Evolutionary conservation across 345 rosid species (phyloP), one percentile per base, ranked within the genome.

Genomic region (Syzygium aromaticum): DNA sequence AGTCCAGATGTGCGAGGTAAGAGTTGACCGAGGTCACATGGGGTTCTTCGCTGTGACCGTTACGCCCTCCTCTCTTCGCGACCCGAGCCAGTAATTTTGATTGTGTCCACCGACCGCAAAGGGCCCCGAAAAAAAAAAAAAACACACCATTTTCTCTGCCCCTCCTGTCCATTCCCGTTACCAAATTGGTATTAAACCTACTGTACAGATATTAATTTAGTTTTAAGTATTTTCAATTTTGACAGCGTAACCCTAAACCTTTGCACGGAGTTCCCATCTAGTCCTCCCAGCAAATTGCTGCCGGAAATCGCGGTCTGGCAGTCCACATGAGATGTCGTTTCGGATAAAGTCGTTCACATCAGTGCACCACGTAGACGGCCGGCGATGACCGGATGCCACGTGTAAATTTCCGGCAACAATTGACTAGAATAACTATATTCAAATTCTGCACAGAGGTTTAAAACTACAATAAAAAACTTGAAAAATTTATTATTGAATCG

Each of bases 261-360:
- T n/a, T 61, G 33, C 3, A 1, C 8, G n/a, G 14, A 61, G 33
- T 61, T 61, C 38, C 38, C n/a, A 61, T n/a, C 19, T n/a, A 61
- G 9, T 61, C 17, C 33, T 61, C 73, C 38, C 15, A 1, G 38
- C 19, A 8, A 61, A 61, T n/a, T n/a, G 33, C 33, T 2, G 0
- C 2, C 3, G 8, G 17, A 61, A 59, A 59, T 27, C 3, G 9
- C 9, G 0, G 1, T 6, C 2, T 7, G 4, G 4, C 5, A 0
- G 14, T 61, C 13, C 73, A 61, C 7, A 8, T n/a, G 8, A 7
- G 33, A 61, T 4, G 0, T 14, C 15, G 3, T n/a, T 57, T 57
- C 14, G 1, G 5, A 11, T 25, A 10, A n/a, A 28, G 8, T 61
- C 8, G 30, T 61, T n/a, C 9, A 61, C 4, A 7, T 3, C 2